phyloP scores from a whole-genome alignment of 2,329 filamentous ascomycete genomes.

The Nemania diffusa region DNA sequence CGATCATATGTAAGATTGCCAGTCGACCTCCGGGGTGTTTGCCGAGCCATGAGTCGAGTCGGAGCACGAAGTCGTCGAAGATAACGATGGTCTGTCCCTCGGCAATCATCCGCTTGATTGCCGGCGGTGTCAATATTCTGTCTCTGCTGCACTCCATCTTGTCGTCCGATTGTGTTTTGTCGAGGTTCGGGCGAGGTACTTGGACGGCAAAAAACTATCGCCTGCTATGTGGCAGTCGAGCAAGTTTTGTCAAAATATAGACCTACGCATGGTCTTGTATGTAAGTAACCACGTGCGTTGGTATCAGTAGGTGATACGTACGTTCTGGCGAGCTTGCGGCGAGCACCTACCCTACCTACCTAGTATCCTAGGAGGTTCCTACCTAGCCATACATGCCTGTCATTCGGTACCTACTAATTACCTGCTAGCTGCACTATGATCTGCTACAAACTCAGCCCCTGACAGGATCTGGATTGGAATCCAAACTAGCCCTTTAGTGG shows the following conservation, averaged over 20 bases:
- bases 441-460: constrained; percentile 1
- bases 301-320: not conserved
- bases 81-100: constrained; percentile 67
- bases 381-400: too few species aligned
- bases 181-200: not conserved
- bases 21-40: constrained; percentile 68
- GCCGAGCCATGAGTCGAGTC: constrained; percentile 67
- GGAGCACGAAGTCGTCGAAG: constrained; percentile 63
- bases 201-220: not conserved
- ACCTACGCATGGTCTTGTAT: not conserved
- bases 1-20: constrained; percentile 70
- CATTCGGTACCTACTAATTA: not conserved
- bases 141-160: constrained; percentile 49
- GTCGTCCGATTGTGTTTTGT: not conserved
- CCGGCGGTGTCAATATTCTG: constrained; percentile 55
- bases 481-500: not conserved
- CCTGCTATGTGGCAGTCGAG: not conserved
- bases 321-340: not conserved
- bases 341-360: too few species aligned
- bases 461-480: not conserved
- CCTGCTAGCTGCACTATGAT: not conserved
- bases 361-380: too few species aligned
- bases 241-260: not conserved
- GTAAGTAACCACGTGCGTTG: not conserved
- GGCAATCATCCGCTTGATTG: constrained; percentile 63